Evolutionary conservation across 2,329 filamentous ascomycete species (phyloP).

Genomic region (Neocatenulostroma microsporum): DNA sequence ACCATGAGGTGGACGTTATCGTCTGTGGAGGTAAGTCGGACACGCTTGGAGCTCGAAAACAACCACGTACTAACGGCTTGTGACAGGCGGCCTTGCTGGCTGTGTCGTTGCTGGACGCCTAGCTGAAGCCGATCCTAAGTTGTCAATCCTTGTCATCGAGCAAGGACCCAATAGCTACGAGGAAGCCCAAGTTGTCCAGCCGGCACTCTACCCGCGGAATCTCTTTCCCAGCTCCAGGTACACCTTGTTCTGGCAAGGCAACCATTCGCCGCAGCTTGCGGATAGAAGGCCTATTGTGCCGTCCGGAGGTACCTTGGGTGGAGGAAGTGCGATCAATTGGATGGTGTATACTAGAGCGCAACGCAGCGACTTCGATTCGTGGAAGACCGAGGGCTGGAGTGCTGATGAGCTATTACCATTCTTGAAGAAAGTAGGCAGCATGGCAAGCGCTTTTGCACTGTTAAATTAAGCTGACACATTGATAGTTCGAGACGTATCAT

Average conservation of each 20-base stretch:
- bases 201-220: conserved; percentile 44
- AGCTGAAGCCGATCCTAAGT: conserved; percentile 43
- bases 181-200: conserved; percentile 44
- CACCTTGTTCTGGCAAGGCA: conserved; percentile 46
- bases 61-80: too few species aligned
- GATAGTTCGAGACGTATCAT: conserved; percentile 50
- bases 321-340: conserved; percentile 42
- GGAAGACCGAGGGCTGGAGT: conserved; percentile 47
- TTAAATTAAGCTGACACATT: not conserved
- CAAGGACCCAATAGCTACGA: conserved; percentile 47
- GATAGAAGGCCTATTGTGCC: conserved; percentile 40
- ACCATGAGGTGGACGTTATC: conserved; percentile 45
- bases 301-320: conserved; percentile 50
- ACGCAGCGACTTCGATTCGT: conserved; percentile 44
- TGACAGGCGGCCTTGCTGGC: conserved; percentile 41
- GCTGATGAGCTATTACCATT: conserved; percentile 47
- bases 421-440: conserved; percentile 44
- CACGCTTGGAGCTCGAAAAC: too few species aligned
- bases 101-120: conserved; percentile 47
- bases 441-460: not conserved
- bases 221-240: conserved; percentile 44
- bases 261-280: conserved; percentile 39
- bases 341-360: conserved; percentile 41
- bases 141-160: conserved; percentile 49
- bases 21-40: conserved; percentile 38